Evolutionary conservation across 768 basidiomycete species (phyloP), one percentile per base, ranked within the genome.

Genomic region (Boletus subparvulus): DNA sequence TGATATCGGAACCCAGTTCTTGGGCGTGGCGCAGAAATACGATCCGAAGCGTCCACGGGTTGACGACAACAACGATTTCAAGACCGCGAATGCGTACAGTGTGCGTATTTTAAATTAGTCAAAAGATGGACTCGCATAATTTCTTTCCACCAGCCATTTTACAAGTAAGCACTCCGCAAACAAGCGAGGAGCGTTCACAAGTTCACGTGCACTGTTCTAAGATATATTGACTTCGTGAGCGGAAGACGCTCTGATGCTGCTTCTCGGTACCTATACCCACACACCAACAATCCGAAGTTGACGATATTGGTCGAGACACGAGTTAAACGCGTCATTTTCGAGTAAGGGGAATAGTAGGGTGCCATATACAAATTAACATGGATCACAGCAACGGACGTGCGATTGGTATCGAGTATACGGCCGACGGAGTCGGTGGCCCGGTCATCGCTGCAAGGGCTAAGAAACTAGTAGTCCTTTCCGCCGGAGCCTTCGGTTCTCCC

Each of bases 181-280:
- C 21, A 21, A 21, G 21, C 21, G 21, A 21, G n/a, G n/a, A 39
- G 14, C 35, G 13, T 12, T n/a, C 7, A 2, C 16, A 3, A 42
- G 13, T 2, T 36, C n/a, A 1, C 4, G 21, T 21, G 21, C 4
- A n/a, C 5, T 21, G 2, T 33, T 10, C 12, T 11, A 42, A 58
- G 56, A 39, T 55, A 55, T 39, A 37, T 58, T 6, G 41, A 55
- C 8, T 36, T 42, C 5, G 41, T 49, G 11, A 58, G 14, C 13
- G 56, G 56, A 32, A 58, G 17, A 36, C 56, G 47, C 7, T 55
- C 33, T 11, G 40, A 58, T 37, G 21, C 53, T 24, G 56, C 53
- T 33, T 58, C 53, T 10, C n/a, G 40, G 5, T 58, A 49, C 36
- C 30, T 47, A 4, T 47, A 47, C 12, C 52, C 56, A 14, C 33